Evolutionary conservation across 805 yeast species (phyloP), one percentile per base, ranked within the genome.

Genomic region (Barnettozyma siamensis): DNA sequence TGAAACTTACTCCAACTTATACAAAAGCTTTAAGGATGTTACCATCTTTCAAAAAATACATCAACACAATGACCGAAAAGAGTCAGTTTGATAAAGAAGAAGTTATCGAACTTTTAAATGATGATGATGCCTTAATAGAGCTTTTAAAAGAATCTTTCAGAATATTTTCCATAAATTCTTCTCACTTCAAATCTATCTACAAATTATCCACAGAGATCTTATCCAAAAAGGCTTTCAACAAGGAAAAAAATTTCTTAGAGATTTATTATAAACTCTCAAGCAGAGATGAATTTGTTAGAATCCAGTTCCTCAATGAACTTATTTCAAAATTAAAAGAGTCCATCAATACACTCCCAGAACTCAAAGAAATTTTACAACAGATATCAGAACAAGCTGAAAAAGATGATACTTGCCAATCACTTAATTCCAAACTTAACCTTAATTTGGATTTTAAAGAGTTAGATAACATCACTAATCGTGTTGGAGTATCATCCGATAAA

Each of bases 41-140:
- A 26, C 66, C 67, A 0, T 66, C 73, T 0, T 67, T 67, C 43
- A 50, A 43, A 33, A 35, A 41, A 17, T 48, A 50, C 36, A 44
- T 64, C 6, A 55, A 53, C 26, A 29, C 20, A 2, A 17, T 47
- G 5, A 24, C 43, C 21, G 46, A 45, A 29, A 37, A 45, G 30
- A 18, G 37, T 12, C 37, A 40, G 11, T 36, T 30, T 34, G n/a
- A 35, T 31, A 5, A 28, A 1, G n/a, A 39, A 5, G 34, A 44
- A 35, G 46, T 54, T 8, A 16, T 35, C 15, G 20, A 11, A 2
- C 35, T 60, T 4, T 37, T 59, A 27, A 26, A 41, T 13, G 54
- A 57, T 31, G 55, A 63, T 37, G 30, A 30, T 1, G 33, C 45
- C 12, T 20, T 61, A 10, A 16, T 18, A 2, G 38, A 42, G 5